Conservation (phyloP, 2,329 filamentous ascomycete genomes). For the Fusarium foetens region DNA sequence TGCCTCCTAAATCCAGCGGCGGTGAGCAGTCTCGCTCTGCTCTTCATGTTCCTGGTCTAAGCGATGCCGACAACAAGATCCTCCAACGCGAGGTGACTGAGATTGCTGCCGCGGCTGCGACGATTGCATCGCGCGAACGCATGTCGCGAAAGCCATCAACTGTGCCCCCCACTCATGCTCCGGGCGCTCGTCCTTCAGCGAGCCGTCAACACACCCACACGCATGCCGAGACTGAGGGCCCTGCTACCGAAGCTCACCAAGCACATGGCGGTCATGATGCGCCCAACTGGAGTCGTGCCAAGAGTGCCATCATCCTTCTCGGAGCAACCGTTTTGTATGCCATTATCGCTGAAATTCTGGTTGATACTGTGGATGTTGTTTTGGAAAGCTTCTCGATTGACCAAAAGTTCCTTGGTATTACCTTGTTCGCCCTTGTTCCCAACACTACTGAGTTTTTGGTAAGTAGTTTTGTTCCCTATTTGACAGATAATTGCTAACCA, state of each 20-base stretch:
- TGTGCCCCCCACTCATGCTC: constrained; percentile 34
- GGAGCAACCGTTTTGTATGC: constrained; percentile 92
- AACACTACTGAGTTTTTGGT: constrained; percentile 98
- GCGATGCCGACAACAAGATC: constrained; percentile 82
- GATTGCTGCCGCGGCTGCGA: constrained; percentile 90
- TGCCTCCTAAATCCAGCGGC: constrained; percentile 72
- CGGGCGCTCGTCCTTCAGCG: constrained; percentile 39
- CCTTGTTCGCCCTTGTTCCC: constrained; percentile 93
- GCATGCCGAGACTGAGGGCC: constrained; percentile 43
- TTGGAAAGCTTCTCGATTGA: constrained; percentile 90
- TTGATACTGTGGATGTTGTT: constrained; percentile 97
- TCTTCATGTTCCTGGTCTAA: constrained; percentile 74
- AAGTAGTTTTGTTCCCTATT: constrained; percentile 48
- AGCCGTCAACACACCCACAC: constrained; percentile 48
- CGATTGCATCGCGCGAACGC: constrained; percentile 82
- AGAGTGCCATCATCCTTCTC: constrained; percentile 90
- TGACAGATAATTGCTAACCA: constrained; percentile 19
- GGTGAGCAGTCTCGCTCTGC: constrained; percentile 53
- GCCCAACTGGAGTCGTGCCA: constrained; percentile 95
- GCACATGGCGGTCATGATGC: constrained; percentile 86
- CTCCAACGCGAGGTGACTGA: constrained; percentile 90
- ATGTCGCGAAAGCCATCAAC: constrained; percentile 53
- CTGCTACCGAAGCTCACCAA: constrained; percentile 49
- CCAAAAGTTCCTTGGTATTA: constrained; percentile 97
- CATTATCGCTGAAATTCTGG: constrained; percentile 95